Conservation (phyloP, 768 basidiomycete species). For the Pholiota conissans region DNA sequence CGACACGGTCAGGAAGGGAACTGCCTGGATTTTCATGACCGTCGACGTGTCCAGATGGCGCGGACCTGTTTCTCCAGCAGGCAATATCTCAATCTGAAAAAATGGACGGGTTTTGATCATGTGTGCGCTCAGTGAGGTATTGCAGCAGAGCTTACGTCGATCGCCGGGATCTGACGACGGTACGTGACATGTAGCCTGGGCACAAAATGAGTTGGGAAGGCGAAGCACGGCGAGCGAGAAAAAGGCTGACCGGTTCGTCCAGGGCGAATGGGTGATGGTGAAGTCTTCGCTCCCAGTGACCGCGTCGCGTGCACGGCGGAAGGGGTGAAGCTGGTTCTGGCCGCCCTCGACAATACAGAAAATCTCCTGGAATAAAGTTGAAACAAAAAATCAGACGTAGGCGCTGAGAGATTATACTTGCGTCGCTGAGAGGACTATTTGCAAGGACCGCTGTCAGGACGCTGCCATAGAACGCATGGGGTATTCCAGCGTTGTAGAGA, state of each 20-base stretch:
- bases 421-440: conserved; percentile 65
- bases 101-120: conserved; percentile 10
- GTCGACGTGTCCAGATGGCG: conserved; percentile 69
- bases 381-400: neutral
- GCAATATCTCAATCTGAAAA: conserved; percentile 75
- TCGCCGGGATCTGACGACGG: conserved; percentile 71
- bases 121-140: conserved; percentile 2
- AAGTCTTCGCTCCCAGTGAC: conserved; percentile 63
- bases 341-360: conserved; percentile 82
- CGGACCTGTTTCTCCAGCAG: conserved; percentile 81
- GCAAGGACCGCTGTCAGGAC: conserved; percentile 70
- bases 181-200: conserved; percentile 73
- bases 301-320: conserved; percentile 79
- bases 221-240: neutral
- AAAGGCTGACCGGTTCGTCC: conserved; percentile 71
- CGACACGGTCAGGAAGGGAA: conserved; percentile 83
- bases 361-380: conserved; percentile 60
- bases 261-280: conserved; percentile 72
- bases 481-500: conserved; percentile 55
- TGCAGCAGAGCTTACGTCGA: conserved; percentile 55
- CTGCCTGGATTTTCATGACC: conserved; percentile 63
- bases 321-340: conserved; percentile 62
- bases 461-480: conserved; percentile 83
- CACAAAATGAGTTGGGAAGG: conserved; percentile 2
- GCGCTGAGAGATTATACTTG: conserved; percentile 31